phyloP scores from a whole-genome alignment of 768 basidiomycete genomes.

The Tylopilus sp. region DNA sequence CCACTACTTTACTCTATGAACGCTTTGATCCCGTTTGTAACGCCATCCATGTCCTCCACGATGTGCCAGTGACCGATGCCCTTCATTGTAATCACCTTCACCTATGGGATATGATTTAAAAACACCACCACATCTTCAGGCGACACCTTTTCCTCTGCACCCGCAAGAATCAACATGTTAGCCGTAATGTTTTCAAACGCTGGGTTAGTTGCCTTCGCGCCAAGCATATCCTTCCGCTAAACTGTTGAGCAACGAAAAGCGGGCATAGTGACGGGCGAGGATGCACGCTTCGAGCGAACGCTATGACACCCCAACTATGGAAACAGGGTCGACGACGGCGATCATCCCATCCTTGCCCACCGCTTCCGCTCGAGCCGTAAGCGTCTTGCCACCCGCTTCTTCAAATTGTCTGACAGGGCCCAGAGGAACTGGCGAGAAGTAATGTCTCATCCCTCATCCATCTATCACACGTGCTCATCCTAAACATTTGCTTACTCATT shows the following conservation, averaged over 20 bases:
- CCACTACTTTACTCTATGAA: not conserved
- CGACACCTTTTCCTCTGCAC: slow-evolving; percentile 1
- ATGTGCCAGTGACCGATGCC: slow-evolving; percentile 1
- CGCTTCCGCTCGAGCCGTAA: not conserved
- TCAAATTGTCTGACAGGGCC: not conserved
- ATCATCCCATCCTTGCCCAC: slow-evolving; percentile 9
- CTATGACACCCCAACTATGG: slow-evolving; percentile 2
- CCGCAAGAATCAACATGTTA: slow-evolving; percentile 5
- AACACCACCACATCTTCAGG: not conserved
- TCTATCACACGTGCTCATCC: not conserved
- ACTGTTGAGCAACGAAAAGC: not conserved
- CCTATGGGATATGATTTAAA: slow-evolving; percentile 2
- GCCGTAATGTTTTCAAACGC: not conserved
- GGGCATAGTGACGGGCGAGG: slow-evolving; percentile 1
- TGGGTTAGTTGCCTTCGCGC: not conserved
- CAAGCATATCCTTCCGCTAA: not conserved
- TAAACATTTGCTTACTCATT: not conserved
- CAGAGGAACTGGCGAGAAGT: not conserved
- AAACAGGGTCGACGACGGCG: not conserved
- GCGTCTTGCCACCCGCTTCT: not conserved
- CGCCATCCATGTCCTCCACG: slow-evolving; percentile 5
- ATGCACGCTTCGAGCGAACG: not conserved
- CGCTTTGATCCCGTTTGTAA: not conserved
- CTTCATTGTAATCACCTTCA: not conserved
- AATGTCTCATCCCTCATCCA: not conserved